Evolutionary conservation across 177 flowering plant species (phyloP), one percentile per base, ranked within the genome.

Genomic region (Vitis hybrid): DNA sequence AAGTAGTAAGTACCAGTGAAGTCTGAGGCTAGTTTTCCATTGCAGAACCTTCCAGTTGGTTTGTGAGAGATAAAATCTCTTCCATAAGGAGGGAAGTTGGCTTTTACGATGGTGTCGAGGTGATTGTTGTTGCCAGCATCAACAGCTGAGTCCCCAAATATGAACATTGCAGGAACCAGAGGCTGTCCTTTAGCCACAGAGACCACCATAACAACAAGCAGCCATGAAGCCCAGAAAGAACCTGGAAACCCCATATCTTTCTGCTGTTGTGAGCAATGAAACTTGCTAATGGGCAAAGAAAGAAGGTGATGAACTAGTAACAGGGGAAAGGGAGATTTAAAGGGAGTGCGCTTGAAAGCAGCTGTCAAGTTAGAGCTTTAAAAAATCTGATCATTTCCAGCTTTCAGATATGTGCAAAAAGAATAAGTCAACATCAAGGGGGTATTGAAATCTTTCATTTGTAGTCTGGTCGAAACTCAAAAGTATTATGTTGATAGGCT

Each of bases 91-190:
- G 75, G 88, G 77, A 86, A 91, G 64, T 94, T 81, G 46, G 91
- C 66, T 77, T 86, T 94, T 0, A 83, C 65, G 27, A 87, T 20
- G 32, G 98, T 92, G 61, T 64, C 30, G 1, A 91, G 64, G 58
- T 86, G 10, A 74, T 94, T 94, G 78, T 94, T 92, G 79, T 92
- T 94, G 35, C 97, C 98, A 0, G 76, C 91, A 79, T 93, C 98
- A 30, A 87, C 86, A 9, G 85, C 84, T 0, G 98, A 91, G 79
- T 93, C 98, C 50, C 98, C 98, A 72, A 93, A 93, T 32, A 81
- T 76, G 68, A 89, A 73, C 74, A 93, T 10, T 18, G 94, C 94
- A 13, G 97, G 97, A 59, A 90, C 88, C 52, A 79, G 68, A 30
- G 89, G 83, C 69, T 88, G 90, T 8, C 78, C 84, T 69, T 80